Percentiles rank a stretch among this genome's conserved stretches.
Evolutionary conservation across 2,329 filamentous ascomycete species (phyloP).

Genomic region (Scedosporium aurantiacum): DNA sequence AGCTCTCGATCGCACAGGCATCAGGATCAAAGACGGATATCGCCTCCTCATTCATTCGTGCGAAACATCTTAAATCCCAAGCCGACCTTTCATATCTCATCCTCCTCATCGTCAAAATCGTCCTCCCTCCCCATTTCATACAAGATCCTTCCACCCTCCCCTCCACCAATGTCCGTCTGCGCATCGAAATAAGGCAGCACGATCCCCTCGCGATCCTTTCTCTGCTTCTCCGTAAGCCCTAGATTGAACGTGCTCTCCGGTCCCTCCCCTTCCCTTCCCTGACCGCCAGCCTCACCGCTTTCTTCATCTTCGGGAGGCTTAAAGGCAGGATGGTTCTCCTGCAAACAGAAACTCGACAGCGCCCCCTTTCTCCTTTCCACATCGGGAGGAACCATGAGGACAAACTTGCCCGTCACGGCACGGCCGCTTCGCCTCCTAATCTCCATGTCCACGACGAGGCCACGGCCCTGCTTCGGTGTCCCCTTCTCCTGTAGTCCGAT

Average conservation of each 20-base stretch:
- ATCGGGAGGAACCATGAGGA: slow-evolving; percentile 25
- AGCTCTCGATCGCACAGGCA: too few species aligned
- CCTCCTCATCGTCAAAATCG: slow-evolving; percentile 92
- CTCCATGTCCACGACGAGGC: slow-evolving; percentile 75
- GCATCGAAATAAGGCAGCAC: slow-evolving; percentile 95
- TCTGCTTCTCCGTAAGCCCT: slow-evolving; percentile 81
- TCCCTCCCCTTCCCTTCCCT: slow-evolving; percentile 31
- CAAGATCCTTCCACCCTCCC: slow-evolving; percentile 83
- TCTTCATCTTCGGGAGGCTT: slow-evolving; percentile 30
- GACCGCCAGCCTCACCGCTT: slow-evolving; percentile 18
- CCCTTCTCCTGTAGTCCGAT: slow-evolving; percentile 48
- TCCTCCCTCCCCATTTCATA: slow-evolving; percentile 97
- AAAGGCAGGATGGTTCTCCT: slow-evolving; percentile 70
- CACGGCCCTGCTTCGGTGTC: slow-evolving; percentile 23
- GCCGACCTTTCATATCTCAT: slow-evolving; percentile 54
- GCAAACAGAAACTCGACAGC: slow-evolving; percentile 34
- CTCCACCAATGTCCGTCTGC: slow-evolving; percentile 65
- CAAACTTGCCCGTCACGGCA: slow-evolving; percentile 58
- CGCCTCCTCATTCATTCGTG: too few species aligned
- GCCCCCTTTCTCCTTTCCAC: slow-evolving; percentile 17
- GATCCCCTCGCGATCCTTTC: slow-evolving; percentile 73
- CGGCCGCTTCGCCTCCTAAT: slow-evolving; percentile 73
- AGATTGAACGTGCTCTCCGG: slow-evolving; percentile 74
- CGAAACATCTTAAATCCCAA: too few species aligned
- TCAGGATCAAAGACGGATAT: too few species aligned